Percentiles rank a stretch among this genome's conserved stretches.
Evolutionary conservation across 1,284 basidiomycete genomes (phyloP).

Genomic region (Amylostereum chailletii): DNA sequence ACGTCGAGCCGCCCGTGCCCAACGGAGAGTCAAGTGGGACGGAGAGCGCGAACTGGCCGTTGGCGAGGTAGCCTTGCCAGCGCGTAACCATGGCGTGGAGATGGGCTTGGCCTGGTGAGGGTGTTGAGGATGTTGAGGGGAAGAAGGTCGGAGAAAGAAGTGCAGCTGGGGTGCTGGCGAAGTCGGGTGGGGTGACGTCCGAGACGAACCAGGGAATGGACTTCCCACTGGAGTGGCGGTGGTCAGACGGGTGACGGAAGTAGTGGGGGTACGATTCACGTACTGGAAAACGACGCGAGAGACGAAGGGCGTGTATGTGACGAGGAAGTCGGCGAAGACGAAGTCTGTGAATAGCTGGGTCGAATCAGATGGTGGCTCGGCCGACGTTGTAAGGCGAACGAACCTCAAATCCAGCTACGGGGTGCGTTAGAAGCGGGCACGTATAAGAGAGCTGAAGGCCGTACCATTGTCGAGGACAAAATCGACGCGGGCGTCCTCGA

Average conservation of each 20-base stretch:
- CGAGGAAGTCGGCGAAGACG: conserved; percentile 89
- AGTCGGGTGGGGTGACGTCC: conserved; percentile 80
- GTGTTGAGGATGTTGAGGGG: conserved; percentile 21
- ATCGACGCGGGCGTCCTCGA: conserved; percentile 64
- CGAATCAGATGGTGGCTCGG: not conserved
- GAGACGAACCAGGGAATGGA: conserved; percentile 92
- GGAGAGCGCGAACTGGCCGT: conserved; percentile 69
- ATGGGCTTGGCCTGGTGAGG: conserved; percentile 20
- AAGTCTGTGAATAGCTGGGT: conserved; percentile 87
- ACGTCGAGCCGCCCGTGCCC: conserved; percentile 34
- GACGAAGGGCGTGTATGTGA: conserved; percentile 81
- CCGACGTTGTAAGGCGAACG: conserved; percentile 6
- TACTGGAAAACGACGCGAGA: conserved; percentile 84
- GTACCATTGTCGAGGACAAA: conserved; percentile 89
- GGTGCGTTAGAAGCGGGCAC: not conserved
- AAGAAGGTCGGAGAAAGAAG: conserved; percentile 59
- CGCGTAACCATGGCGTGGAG: conserved; percentile 60
- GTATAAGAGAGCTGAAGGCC: conserved; percentile 14
- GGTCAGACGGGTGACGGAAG: not conserved
- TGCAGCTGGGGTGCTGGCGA: conserved; percentile 40
- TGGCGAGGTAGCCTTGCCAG: conserved; percentile 65
- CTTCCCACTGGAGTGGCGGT: conserved; percentile 54
- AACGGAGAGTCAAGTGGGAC: conserved; percentile 61
- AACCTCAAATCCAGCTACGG: conserved; percentile 84
- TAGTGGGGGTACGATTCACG: conserved; percentile 21